Conservation (phyloP, 345 rosid species). For the thale cress (Arabidopsis thaliana) region DNA sequence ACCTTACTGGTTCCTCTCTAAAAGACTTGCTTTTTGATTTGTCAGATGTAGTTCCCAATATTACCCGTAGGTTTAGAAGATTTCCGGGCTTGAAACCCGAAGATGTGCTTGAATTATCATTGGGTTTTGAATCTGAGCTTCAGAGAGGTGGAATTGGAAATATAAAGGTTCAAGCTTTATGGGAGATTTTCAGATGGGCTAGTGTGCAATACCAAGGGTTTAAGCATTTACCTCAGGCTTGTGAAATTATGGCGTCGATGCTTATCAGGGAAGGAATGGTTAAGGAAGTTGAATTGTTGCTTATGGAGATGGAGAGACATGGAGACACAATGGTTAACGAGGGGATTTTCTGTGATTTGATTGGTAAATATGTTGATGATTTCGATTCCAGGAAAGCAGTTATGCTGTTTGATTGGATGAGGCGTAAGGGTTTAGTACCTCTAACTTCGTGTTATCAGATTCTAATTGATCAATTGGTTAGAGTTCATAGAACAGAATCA, state of each 20-base stretch:
- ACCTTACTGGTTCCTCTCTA: conserved; percentile 45
- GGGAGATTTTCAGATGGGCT: conserved; percentile 67
- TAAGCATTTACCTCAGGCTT: conserved; percentile 60
- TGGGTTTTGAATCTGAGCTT: conserved; percentile 55
- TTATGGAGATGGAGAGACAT: conserved; percentile 52
- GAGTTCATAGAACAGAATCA: conserved; percentile 51
- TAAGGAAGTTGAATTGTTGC: conserved; percentile 63
- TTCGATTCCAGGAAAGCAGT: conserved; percentile 62
- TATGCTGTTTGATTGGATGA: conserved; percentile 61
- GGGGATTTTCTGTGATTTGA: conserved; percentile 55
- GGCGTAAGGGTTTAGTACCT: conserved; percentile 52
- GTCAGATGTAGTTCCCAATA: conserved; percentile 62
- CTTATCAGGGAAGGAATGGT: conserved; percentile 63
- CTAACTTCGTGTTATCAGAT: conserved; percentile 49
- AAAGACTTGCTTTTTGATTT: conserved; percentile 61
- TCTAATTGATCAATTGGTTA: conserved; percentile 57
- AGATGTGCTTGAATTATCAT: conserved; percentile 62
- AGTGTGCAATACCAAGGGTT: conserved; percentile 52
- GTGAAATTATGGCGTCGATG: conserved; percentile 62
- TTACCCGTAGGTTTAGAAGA: conserved; percentile 62
- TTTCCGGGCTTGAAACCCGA: conserved; percentile 53
- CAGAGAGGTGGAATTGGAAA: conserved; percentile 46
- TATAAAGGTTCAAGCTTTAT: conserved; percentile 64
- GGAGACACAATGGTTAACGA: conserved; percentile 52
- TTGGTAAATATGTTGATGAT: conserved; percentile 51